These are phyloP conservation scores for Mycena albidolilacea DNA, from an alignment of 768 basidiomycete genomes.

Conservation along the genomic window DNA sequence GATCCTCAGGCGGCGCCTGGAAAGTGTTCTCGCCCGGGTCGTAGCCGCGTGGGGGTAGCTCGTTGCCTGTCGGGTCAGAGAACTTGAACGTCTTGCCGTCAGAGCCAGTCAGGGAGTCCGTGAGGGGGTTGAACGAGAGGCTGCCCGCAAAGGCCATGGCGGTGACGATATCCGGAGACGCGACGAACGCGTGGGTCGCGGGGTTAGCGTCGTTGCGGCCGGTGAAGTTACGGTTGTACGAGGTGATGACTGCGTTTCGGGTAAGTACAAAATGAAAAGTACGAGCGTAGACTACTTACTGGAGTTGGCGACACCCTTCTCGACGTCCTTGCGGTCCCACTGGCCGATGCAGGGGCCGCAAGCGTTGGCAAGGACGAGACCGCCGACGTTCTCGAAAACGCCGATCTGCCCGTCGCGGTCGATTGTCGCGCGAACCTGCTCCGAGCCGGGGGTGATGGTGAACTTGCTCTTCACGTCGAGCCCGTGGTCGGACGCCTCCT, in stretches of 20 bases:
- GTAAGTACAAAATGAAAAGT: constrained; percentile 6
- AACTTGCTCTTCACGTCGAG: constrained; percentile 92
- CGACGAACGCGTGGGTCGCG: constrained; percentile 96
- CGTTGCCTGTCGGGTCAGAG: constrained; percentile 89
- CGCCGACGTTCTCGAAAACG: constrained; percentile 90
- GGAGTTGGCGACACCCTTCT: constrained; percentile 97
- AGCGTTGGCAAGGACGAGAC: constrained; percentile 96
- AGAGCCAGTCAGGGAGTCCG: constrained; percentile 87
- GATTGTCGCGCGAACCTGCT: constrained; percentile 98
- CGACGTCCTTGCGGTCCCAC: constrained; percentile 97
- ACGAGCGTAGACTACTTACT: constrained; percentile 65
- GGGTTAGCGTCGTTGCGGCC: constrained; percentile 99
- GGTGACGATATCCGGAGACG: constrained; percentile 95
- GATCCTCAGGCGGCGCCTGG: constrained; percentile 93
- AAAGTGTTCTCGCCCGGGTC: constrained; percentile 98
- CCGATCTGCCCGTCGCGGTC: constrained; percentile 95
- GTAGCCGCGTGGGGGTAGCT: constrained; percentile 95
- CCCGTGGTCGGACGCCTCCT: constrained; percentile 90
- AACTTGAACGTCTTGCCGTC: constrained; percentile 99
- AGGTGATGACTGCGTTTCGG: constrained; percentile 85
- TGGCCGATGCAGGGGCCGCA: constrained; percentile 99
- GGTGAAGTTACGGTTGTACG: constrained; percentile 99
- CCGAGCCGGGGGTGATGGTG: constrained; percentile 98
- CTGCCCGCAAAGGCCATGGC: constrained; percentile 96
- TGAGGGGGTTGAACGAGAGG: constrained; percentile 97